Conservation (phyloP, 2,329 filamentous ascomycete species). For the Acrocalymma vagum region DNA sequence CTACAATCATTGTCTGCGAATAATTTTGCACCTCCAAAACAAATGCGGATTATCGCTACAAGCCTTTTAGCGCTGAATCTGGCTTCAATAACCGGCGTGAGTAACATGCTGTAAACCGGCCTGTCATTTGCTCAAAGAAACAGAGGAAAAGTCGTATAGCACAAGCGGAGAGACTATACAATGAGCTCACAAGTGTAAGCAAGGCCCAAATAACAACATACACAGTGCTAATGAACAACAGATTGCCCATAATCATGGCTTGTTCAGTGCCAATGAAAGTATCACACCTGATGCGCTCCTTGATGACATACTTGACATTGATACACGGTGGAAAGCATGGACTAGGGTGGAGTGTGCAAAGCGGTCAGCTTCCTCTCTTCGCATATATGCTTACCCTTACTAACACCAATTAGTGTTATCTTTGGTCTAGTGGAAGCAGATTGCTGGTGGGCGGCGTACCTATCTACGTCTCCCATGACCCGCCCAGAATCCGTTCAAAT, state of each 20-base stretch:
- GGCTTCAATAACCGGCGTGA: conserved; percentile 59
- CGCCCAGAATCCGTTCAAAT: conserved; percentile 57
- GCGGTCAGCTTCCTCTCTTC: conserved; percentile 34
- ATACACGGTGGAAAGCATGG: conserved; percentile 62
- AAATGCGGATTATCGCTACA: conserved; percentile 58
- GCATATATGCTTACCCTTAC: not conserved
- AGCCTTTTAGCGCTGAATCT: conserved; percentile 58
- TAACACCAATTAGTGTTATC: conserved; percentile 47
- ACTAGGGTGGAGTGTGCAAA: conserved; percentile 61
- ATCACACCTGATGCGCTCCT: conserved; percentile 48
- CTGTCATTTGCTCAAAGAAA: too few relatives aligned
- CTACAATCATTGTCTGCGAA: conserved; percentile 53
- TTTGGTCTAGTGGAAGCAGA: conserved; percentile 56
- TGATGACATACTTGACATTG: conserved; percentile 54
- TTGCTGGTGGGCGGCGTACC: conserved; percentile 58
- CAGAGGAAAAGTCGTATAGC: conserved; percentile 53
- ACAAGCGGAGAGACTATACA: conserved; percentile 60
- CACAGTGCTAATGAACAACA: conserved; percentile 24
- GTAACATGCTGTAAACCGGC: not conserved
- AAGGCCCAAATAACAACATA: not conserved
- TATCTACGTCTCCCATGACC: conserved; percentile 57
- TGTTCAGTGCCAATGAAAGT: conserved; percentile 58
- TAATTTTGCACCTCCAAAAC: conserved; percentile 49
- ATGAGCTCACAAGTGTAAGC: conserved; percentile 56
- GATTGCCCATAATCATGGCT: conserved; percentile 59